Conservation (phyloP, 2,329 filamentous ascomycete species). For the Tolypocladium sp. region DNA sequence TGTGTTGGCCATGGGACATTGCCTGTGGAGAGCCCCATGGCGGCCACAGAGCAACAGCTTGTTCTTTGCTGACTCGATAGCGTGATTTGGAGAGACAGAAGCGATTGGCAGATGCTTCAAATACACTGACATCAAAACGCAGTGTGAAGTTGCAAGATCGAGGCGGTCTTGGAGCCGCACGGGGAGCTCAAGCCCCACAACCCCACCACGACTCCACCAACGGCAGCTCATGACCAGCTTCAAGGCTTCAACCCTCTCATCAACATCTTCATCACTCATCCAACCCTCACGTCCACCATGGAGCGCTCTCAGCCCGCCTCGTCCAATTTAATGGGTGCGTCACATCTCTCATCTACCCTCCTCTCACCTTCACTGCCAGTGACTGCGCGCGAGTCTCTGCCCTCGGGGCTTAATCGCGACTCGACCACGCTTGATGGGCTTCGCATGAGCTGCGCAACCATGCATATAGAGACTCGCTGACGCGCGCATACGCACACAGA, state of each 20-base stretch:
- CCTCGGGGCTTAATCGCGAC: neutral
- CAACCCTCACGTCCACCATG: constrained; percentile 9
- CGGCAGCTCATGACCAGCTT: neutral
- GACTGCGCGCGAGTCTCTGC: neutral
- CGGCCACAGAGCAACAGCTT: too few species aligned
- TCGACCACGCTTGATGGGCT: neutral
- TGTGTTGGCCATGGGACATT: neutral
- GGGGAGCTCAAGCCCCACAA: neutral
- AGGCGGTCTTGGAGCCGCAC: neutral
- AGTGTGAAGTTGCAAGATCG: neutral
- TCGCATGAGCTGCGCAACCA: neutral
- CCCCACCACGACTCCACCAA: neutral
- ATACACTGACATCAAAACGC: neutral
- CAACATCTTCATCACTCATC: neutral
- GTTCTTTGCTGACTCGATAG: neutral
- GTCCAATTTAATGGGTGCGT: constrained; percentile 25
- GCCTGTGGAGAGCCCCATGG: too few species aligned
- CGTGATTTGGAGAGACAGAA: neutral
- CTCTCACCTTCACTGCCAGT: neutral
- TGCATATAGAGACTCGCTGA: neutral
- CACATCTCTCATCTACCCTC: neutral
- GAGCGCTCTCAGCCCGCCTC: constrained; percentile 19
- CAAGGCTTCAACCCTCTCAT: neutral
- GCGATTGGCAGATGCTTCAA: neutral
- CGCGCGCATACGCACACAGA: constrained; percentile 17